phyloP scores from a whole-genome alignment of 371 early-diverging fungal genomes.

The Lichtheimia corymbifera region DNA sequence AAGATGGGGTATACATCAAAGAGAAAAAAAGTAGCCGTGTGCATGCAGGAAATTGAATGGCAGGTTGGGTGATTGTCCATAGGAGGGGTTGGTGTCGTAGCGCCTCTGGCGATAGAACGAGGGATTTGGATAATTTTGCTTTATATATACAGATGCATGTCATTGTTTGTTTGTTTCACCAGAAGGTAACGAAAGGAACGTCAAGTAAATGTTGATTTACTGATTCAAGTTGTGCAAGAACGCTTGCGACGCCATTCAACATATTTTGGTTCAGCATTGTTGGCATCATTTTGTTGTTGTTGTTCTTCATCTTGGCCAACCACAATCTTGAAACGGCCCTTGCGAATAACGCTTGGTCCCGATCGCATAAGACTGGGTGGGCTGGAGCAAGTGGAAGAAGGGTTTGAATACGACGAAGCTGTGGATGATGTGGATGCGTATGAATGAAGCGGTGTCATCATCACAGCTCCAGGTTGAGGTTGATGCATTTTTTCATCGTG shows the following conservation, averaged over 20 bases:
- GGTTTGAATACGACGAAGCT: conserved; percentile 10
- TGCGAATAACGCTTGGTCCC: conserved; percentile 28
- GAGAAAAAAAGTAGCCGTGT: neutral
- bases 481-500: too few species aligned
- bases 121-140: conserved; percentile 17
- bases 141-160: conserved; percentile 12
- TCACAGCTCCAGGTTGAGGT: too few species aligned
- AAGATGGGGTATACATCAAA: conserved; percentile 1
- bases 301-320: conserved; percentile 30
- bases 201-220: neutral
- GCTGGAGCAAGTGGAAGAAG: neutral
- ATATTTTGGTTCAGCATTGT: conserved; percentile 20
- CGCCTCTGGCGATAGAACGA: too few species aligned
- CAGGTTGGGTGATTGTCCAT: conserved; percentile 1
- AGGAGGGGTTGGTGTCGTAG: neutral
- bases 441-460: conserved; percentile 2
- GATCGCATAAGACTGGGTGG: neutral
- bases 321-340: conserved; percentile 46
- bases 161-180: neutral
- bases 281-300: conserved; percentile 13
- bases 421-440: conserved; percentile 10
- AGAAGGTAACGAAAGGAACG: conserved; percentile 7
- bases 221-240: conserved; percentile 24
- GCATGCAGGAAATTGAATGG: neutral
- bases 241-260: conserved; percentile 51